A percentile compares a stretch with the other conserved stretches of the same genome.
These are phyloP conservation scores for Colletotrichum tanaceti DNA, from an alignment of 2,329 filamentous ascomycete genomes.

Conservation along the genomic window DNA sequence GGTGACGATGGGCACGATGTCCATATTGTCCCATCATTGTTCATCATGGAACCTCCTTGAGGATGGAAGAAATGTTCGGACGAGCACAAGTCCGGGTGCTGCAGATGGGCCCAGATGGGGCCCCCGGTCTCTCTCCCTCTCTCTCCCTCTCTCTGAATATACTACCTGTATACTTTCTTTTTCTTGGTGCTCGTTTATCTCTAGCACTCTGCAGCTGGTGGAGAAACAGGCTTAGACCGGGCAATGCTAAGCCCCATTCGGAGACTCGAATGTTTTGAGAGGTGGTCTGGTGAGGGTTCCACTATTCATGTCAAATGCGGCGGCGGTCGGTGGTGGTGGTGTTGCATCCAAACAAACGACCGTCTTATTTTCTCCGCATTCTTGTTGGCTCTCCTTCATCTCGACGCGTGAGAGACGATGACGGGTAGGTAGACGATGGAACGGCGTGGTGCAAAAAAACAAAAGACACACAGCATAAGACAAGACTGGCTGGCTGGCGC, in stretches of 20 bases:
- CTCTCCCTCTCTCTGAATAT: slow-evolving; percentile 2
- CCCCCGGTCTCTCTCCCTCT: slow-evolving; percentile 2
- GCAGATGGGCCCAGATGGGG: slow-evolving; percentile 9
- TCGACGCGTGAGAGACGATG: background rate
- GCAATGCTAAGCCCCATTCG: slow-evolving; percentile 29
- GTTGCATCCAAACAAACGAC: slow-evolving; percentile 26
- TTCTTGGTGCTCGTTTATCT: slow-evolving; percentile 17
- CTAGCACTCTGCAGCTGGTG: slow-evolving; percentile 4
- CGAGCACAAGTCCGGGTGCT: background rate
- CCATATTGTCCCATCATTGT: slow-evolving; percentile 8
- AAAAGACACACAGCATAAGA: background rate
- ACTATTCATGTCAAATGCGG: slow-evolving; percentile 25
- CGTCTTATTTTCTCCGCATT: slow-evolving; percentile 27
- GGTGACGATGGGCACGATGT: background rate
- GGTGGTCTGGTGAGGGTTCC: slow-evolving; percentile 34
- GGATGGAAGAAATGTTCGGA: background rate
- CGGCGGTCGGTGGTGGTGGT: no score
- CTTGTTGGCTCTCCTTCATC: slow-evolving; percentile 8
- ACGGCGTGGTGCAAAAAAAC: slow-evolving; percentile 10
- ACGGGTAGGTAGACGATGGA: background rate
- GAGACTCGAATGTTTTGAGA: slow-evolving; percentile 18
- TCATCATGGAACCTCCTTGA: background rate
- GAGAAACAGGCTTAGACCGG: slow-evolving; percentile 9
- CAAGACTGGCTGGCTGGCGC: background rate
- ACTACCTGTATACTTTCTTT: no score